These are phyloP conservation scores for Hypoxylon rickii DNA, from an alignment of 495 filamentous ascomycete genomes.

Conservation along the genomic window DNA sequence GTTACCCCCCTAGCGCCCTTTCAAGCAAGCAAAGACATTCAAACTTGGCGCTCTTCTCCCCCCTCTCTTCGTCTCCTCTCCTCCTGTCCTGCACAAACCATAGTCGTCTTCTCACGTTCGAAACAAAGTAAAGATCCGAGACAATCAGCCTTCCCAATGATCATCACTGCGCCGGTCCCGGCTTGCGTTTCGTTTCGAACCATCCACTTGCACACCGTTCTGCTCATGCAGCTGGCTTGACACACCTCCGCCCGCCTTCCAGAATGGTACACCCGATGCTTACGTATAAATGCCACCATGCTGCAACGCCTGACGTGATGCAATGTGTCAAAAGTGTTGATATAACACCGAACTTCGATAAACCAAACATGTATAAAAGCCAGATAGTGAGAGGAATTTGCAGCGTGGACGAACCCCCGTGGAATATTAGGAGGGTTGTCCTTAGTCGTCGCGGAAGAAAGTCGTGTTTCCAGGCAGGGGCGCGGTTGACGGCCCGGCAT, in stretches of 20 bases:
- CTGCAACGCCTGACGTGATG: conserved; percentile 33
- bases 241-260: conserved; percentile 1
- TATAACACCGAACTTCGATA: conserved; percentile 13
- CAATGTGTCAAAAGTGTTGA: conserved; percentile 24
- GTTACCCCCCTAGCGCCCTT: neutral
- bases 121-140: neutral
- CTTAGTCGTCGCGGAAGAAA: conserved; percentile 54
- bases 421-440: neutral
- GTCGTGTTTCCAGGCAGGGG: conserved; percentile 45
- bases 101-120: neutral
- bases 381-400: conserved; percentile 31
- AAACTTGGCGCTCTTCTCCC: neutral
- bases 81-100: neutral
- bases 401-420: neutral
- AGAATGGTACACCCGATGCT: conserved; percentile 22
- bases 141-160: conserved; percentile 3
- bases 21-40: neutral
- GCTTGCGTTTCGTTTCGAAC: conserved; percentile 11
- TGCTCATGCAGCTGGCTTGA: neutral
- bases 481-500: conserved; percentile 52
- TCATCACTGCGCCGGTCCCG: too few species aligned
- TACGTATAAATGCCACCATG: conserved; percentile 30
- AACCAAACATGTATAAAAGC: conserved; percentile 9
- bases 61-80: neutral
- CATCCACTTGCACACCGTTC: conserved; percentile 8